phyloP scores from a whole-genome alignment of 2,329 filamentous ascomycete genomes.

The Penicillium sp. region DNA sequence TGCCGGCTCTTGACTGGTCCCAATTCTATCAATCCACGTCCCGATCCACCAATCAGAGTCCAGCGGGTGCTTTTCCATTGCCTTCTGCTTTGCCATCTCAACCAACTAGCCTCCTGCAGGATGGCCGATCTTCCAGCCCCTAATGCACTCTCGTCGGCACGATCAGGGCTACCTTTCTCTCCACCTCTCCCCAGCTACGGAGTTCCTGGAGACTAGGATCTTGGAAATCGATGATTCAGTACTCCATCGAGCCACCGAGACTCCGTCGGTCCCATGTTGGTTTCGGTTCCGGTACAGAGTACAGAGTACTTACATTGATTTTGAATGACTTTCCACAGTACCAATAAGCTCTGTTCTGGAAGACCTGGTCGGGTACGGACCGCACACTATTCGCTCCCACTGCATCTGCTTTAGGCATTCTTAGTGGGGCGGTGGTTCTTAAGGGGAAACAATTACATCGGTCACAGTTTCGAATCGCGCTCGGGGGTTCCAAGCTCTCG shows the following conservation, averaged over 20 bases:
- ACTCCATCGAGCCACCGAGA: conserved; percentile 3
- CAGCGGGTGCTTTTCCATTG: conserved; percentile 15
- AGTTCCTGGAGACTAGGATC: conserved; percentile 12
- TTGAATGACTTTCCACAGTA: no score
- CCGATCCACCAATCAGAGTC: conserved; percentile 13
- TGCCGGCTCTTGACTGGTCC: conserved; percentile 5
- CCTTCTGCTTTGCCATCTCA: conserved; percentile 21
- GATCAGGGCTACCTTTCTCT: conserved; percentile 11
- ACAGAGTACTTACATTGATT: no score
- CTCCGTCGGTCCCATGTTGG: background rate
- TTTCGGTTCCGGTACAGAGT: no score
- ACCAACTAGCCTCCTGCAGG: conserved; percentile 31
- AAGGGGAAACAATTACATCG: conserved; percentile 11
- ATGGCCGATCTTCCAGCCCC: conserved; percentile 24
- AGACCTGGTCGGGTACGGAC: conserved; percentile 21
- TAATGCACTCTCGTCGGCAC: conserved; percentile 17
- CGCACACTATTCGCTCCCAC: conserved; percentile 14
- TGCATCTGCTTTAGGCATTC: conserved; percentile 13
- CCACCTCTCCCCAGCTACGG: conserved; percentile 5
- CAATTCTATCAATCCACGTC: conserved; percentile 7
- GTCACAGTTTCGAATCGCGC: conserved; percentile 2
- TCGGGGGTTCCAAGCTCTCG: background rate
- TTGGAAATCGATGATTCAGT: conserved; percentile 5
- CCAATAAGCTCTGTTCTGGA: conserved; percentile 16
- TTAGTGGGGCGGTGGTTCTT: conserved; percentile 16